Base-by-base conservation (phyloP, 2,329 filamentous ascomycete genomes). In the Aureobasidium vineae region DNA sequence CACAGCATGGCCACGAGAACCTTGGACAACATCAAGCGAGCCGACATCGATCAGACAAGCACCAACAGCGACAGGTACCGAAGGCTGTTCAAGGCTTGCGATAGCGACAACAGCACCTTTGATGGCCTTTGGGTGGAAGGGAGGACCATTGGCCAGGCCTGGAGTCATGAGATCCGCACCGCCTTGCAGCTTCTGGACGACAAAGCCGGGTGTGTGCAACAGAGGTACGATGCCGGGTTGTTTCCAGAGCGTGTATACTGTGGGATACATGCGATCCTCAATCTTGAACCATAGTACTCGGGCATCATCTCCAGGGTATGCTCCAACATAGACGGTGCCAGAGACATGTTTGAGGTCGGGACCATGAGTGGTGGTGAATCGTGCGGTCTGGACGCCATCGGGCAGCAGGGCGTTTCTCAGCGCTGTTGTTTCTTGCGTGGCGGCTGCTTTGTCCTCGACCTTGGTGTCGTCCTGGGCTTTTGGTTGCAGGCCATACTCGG, bases 161-260 rank as follows among this genome's bases (percentile, higher is more conserved):
- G 88, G 88, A 1, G 84, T 88, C 88, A 90, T 90, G 56, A 90
- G 77, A 74, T 89, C 87, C 23, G 88, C 87, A 4, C 88, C 88
- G 8, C 83, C 82, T 66, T 84, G 84, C 10, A 90, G 77, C 75
- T 89, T 89, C 68, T 83, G 80, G 72, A 89, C 83, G 3, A 87
- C 84, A 28, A 86, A 81, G 11, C 81, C 79, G 4, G 85, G 86
- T 0, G 88, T 89, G 70, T 88, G 83, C n/a, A 90, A 79, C 38
- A 90, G 75, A 0, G 88, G 86, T 0, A 89, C 77, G 16, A 90
- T 77, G 36, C 80, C 79, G 3, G 86, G 81, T 70, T 88, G 86
- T 66, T 83, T 81, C 88, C 88, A 90, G 67, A 90, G 76, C 1
- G 87, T 88, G 73, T 90, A 90, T 2, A 89, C 86, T 53, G 81